phyloP scores from a whole-genome alignment of 257 asterid species.

The Gynochthodes officinalis region DNA sequence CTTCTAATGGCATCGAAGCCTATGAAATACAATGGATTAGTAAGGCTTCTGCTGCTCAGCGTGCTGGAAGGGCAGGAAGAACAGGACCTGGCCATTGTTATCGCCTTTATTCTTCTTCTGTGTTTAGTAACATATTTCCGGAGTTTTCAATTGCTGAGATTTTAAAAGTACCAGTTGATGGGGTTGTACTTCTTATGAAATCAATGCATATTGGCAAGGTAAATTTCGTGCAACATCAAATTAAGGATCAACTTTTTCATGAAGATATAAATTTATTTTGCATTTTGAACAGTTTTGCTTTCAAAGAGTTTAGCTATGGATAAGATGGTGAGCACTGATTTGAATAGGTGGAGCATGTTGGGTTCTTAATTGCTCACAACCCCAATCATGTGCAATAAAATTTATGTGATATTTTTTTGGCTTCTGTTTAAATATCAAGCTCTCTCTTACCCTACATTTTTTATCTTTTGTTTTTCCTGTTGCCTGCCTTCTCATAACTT shows the following conservation, averaged over 20 bases:
- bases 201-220: constrained; percentile 90
- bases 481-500: not conserved
- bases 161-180: constrained; percentile 86
- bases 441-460: no score
- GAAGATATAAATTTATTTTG: not conserved
- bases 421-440: no score
- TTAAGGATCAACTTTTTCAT: not conserved
- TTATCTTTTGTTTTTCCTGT: not conserved
- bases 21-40: constrained; percentile 93
- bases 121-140: constrained; percentile 54
- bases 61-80: constrained; percentile 97
- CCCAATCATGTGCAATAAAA: not conserved
- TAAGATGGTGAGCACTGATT: not conserved
- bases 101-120: constrained; percentile 93
- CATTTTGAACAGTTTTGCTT: not conserved
- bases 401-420: not conserved
- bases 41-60: constrained; percentile 95
- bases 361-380: not conserved
- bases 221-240: constrained; percentile 20
- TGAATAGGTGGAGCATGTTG: not conserved
- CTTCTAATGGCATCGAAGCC: constrained; percentile 77
- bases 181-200: constrained; percentile 91
- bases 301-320: not conserved
- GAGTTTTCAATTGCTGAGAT: constrained; percentile 83
- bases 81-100: constrained; percentile 98